A percentile compares a stretch with the other conserved stretches of the same genome.
These are phyloP conservation scores for Neurospora tetrasperma DNA, from an alignment of 495 filamentous ascomycete species.

Conservation along the genomic window DNA sequence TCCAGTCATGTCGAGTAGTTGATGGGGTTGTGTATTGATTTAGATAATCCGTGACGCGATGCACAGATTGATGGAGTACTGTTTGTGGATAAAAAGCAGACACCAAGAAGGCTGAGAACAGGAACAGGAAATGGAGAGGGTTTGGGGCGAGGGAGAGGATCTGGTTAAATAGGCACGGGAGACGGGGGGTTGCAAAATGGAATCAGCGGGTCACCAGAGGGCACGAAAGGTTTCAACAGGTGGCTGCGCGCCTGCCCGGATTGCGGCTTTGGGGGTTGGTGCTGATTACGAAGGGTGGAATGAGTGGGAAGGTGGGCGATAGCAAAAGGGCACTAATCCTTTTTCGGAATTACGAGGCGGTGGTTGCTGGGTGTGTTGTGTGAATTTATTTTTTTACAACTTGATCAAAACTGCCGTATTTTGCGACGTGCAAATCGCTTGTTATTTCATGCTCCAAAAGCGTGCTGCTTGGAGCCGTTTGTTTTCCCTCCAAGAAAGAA, in stretches of 20 bases:
- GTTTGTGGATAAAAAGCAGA: slow-evolving; percentile 7
- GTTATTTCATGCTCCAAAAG: slow-evolving; percentile 2
- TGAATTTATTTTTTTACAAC: slow-evolving; percentile 5
- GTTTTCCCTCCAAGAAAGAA: slow-evolving; percentile 1
- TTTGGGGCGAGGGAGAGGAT: not conserved
- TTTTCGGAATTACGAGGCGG: slow-evolving; percentile 11
- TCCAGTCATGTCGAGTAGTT: slow-evolving; percentile 74
- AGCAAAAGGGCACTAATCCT: slow-evolving; percentile 16
- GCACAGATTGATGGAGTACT: slow-evolving; percentile 18
- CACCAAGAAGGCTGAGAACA: not conserved
- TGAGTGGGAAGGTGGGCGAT: not conserved
- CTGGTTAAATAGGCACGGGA: not conserved
- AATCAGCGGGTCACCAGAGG: not conserved
- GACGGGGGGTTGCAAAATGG: not conserved
- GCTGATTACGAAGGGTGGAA: not conserved
- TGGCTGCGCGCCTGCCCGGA: not conserved
- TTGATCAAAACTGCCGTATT: slow-evolving; percentile 2
- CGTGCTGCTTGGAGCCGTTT: slow-evolving; percentile 5
- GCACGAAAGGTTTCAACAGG: not conserved
- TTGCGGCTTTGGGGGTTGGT: not conserved
- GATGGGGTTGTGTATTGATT: slow-evolving; percentile 24
- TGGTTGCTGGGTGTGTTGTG: not conserved
- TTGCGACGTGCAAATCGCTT: slow-evolving; percentile 10
- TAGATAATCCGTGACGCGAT: slow-evolving; percentile 12
- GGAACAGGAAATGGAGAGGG: not conserved